These are phyloP conservation scores for Fusarium pilosicola DNA, from an alignment of 2,329 filamentous ascomycete genomes.

Conservation along the genomic window DNA sequence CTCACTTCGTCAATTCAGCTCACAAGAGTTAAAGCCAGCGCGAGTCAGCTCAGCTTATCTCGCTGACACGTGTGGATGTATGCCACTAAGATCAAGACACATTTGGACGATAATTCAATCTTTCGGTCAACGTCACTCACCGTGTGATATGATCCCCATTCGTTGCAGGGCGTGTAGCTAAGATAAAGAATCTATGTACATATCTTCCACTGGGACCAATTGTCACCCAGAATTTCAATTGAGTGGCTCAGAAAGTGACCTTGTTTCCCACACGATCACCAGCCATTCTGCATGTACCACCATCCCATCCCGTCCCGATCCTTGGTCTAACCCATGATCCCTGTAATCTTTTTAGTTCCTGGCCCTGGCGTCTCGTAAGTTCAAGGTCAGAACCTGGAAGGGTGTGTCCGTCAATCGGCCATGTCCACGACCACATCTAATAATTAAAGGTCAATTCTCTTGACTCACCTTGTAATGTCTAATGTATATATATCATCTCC, in stretches of 20 bases:
- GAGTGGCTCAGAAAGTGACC: background rate
- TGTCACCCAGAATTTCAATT: background rate
- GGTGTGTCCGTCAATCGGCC: slow-evolving; percentile 23
- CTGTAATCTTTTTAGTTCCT: slow-evolving; percentile 5
- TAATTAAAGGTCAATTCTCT: slow-evolving; percentile 13
- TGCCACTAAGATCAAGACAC: slow-evolving; percentile 1
- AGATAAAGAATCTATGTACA: background rate
- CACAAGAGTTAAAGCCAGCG: slow-evolving; percentile 25
- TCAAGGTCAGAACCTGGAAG: slow-evolving; percentile 5
- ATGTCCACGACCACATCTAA: slow-evolving; percentile 17
- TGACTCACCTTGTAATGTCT: slow-evolving; percentile 20
- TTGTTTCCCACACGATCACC: background rate
- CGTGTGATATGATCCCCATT: slow-evolving; percentile 7
- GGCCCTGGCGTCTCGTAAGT: slow-evolving; percentile 19
- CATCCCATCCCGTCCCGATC: slow-evolving; percentile 38
- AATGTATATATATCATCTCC: slow-evolving; percentile 21
- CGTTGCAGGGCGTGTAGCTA: slow-evolving; percentile 6
- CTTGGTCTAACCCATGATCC: slow-evolving; percentile 20
- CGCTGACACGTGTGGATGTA: slow-evolving; percentile 9
- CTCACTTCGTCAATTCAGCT: slow-evolving; percentile 13
- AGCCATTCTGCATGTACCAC: slow-evolving; percentile 17
- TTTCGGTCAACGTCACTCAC: slow-evolving; percentile 22
- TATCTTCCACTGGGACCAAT: background rate
- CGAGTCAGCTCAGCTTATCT: slow-evolving; percentile 45
- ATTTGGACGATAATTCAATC: background rate